phyloP scores from a whole-genome alignment of 192 early-diverging fungal genomes.

The Bifiguratus adelaidae region DNA sequence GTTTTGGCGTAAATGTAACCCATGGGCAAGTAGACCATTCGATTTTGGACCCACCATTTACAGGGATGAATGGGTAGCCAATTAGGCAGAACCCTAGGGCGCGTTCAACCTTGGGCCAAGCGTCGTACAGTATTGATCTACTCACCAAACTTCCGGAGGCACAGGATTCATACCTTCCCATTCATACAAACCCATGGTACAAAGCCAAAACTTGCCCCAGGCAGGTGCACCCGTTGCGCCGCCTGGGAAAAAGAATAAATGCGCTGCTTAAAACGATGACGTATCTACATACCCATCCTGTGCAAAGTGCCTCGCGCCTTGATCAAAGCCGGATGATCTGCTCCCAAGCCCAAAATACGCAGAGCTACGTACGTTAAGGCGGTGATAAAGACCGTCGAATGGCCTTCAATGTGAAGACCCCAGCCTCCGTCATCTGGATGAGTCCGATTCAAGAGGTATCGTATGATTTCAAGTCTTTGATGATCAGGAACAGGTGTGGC shows the following conservation, averaged over 20 bases:
- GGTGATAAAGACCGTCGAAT: slow-evolving; percentile 93
- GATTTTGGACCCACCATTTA: slow-evolving; percentile 90
- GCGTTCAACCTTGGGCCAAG: too few species aligned
- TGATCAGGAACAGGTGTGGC: slow-evolving; percentile 50
- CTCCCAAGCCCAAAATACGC: slow-evolving; percentile 74
- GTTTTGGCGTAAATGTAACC: slow-evolving; percentile 76
- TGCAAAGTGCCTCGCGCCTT: slow-evolving; percentile 78
- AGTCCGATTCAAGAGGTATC: slow-evolving; percentile 80
- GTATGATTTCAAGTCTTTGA: slow-evolving; percentile 66
- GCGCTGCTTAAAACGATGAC: too few species aligned
- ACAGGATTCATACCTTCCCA: slow-evolving; percentile 96
- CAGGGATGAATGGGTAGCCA: slow-evolving; percentile 76
- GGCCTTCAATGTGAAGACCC: slow-evolving; percentile 92
- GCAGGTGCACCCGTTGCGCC: slow-evolving; percentile 78
- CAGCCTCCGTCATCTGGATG: slow-evolving; percentile 86
- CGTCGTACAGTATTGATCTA: too few species aligned
- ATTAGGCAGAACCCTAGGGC: slow-evolving; percentile 66
- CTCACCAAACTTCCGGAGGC: slow-evolving; percentile 91
- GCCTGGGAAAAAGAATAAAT: too few species aligned
- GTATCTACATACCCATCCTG: slow-evolving; percentile 42
- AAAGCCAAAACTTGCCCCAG: slow-evolving; percentile 99
- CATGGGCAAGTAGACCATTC: slow-evolving; percentile 94
- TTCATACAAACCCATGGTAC: slow-evolving; percentile 82
- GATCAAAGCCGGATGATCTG: slow-evolving; percentile 80
- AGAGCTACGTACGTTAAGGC: slow-evolving; percentile 88